A percentile compares a stretch with the other conserved stretches of the same genome.
phyloP scores from a whole-genome alignment of 2,329 filamentous ascomycete genomes.

The Hortaea werneckii region DNA sequence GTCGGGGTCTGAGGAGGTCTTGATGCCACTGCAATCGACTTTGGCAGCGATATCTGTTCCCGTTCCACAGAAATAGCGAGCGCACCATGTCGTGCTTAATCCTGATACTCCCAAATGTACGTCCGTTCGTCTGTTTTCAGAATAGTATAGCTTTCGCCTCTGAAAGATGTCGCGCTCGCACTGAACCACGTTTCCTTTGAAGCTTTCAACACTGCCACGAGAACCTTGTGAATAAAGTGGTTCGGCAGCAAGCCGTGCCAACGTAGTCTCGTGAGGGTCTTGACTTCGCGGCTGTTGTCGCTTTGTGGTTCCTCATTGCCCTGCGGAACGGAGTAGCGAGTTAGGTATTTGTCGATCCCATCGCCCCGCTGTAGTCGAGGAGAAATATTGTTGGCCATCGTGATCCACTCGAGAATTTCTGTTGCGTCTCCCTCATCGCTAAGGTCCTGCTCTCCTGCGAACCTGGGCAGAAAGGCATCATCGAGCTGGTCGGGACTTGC shows the following conservation, averaged over 20 bases:
- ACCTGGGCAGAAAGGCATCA: conserved; percentile 21
- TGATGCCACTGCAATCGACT: conserved; percentile 30
- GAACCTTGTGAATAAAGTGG: conserved; percentile 21
- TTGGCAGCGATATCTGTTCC: conserved; percentile 21
- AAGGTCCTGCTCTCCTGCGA: conserved; percentile 24
- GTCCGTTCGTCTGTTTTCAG: conserved; percentile 16
- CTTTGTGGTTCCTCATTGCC: conserved; percentile 1
- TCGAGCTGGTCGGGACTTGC: conserved; percentile 17
- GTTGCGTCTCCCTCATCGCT: conserved; percentile 53
- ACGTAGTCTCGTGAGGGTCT: conserved; percentile 27
- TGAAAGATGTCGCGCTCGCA: conserved; percentile 19
- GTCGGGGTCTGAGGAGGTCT: conserved; percentile 43
- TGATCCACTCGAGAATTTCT: conserved; percentile 65
- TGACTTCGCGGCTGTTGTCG: conserved; percentile 1
- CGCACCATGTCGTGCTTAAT: conserved; percentile 8
- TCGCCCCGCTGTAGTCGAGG: conserved; percentile 51
- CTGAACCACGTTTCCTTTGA: conserved; percentile 23
- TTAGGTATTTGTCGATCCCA: conserved; percentile 57
- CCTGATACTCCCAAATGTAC: conserved; percentile 25
- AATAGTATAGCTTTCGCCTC: conserved; percentile 20
- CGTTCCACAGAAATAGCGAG: too few species aligned
- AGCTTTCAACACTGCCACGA: conserved; percentile 19
- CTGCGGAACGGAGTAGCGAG: conserved; percentile 51
- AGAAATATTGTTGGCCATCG: conserved; percentile 55
- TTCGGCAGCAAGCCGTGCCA: conserved; percentile 36